Evolutionary conservation across 176 grass and related monocot species (phyloP), one percentile per base, ranked within the genome.

Genomic region (Alopecurus myosuroides): DNA sequence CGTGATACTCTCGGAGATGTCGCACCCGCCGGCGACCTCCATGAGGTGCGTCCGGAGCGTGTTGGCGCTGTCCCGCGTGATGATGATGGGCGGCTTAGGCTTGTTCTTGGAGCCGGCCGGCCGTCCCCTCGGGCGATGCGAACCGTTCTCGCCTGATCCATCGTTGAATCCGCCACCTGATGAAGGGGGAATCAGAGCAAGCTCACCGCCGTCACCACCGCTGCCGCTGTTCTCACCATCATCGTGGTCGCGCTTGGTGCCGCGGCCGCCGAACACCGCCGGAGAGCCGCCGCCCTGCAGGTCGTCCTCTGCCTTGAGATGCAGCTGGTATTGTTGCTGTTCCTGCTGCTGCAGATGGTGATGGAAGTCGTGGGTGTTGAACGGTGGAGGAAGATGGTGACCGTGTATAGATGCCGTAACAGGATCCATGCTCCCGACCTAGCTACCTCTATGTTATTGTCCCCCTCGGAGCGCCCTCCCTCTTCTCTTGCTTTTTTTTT

Each of bases 291-390:
- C 81, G 2, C 89, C 86, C 39, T 90, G 89, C n/a, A n/a, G n/a
- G 60, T 92, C 94, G 40, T 97, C 94, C 63, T 94, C 94, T 5
- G 89, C 75, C 85, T 91, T 94, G 9, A 92, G 89, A 18, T 89
- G 89, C 58, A 78, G 82, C 18, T 92, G 87, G 57, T 87, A 81
- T 30, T 87, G 87, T 11, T 94, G 87, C 49, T 88, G 82, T n/a
- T n/a, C n/a, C 48, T 91, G 91, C 82, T 88, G 91, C 74, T 90
- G 94, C 81, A 89, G 78, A 55, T 90, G 88, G 79, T 86, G 89
- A 68, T 97, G 89, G 61, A 97, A 97, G 23, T 94, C 91, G 6
- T 91, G 94, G 86, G 86, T 97, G 87, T 97, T 92, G 81, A 97
- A 97, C 0, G 94, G 91, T 20, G 94, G 91, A 82, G 94, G 94